Base-by-base conservation (phyloP, 2,329 filamentous ascomycete genomes). In the Monosporascus sp. region DNA sequence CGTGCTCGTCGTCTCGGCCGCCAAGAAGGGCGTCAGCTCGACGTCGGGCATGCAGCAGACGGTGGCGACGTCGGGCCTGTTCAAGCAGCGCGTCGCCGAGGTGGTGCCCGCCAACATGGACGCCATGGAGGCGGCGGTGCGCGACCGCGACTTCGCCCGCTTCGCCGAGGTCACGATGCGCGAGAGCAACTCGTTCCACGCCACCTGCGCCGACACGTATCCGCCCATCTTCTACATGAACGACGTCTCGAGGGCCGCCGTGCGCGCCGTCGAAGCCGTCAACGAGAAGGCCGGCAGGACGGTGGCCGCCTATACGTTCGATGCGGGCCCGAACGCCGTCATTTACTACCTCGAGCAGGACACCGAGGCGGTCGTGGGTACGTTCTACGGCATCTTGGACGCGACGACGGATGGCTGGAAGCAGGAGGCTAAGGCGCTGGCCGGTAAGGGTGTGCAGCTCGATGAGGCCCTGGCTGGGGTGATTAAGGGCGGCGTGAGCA, bases 141-240 rank as follows among this genome's bases (percentile, higher is more conserved):
- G 78, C 61, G 79, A 82, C 58, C 83, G 82, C 63, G 89, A 99
- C 74, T 99, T 99, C 74, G 82, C 85, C 63, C 77, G 81, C 20
- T 99, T 99, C 67, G 94, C 88, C 24, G 85, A 89, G 69, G 81
- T 97, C 57, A 96, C 94, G 17, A 99, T 97, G 92, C 87, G 86
- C 70, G 94, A 99, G 70, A 95, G 89, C 68, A 99, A 99, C 76
- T 90, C 86, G 55, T 99, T 99, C 84, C 94, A 99, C 72, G 90
- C 94, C 38, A 91, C 87, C 53, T 97, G 94, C 70, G 78, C 95
- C 63, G 94, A 99, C 70, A 97, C 94, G 2, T 91, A 91, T 74
- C 94, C 95, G 45, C 94, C 95, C 19, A 99, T 99, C 68, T 97
- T 96, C 74, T 99, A 99, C 78, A 86, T 99, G 80, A 99, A 97